A percentile compares a stretch with the other conserved stretches of the same genome.
phyloP scores from a whole-genome alignment of 768 basidiomycete species.

The Leucocoprinus leucothites region DNA sequence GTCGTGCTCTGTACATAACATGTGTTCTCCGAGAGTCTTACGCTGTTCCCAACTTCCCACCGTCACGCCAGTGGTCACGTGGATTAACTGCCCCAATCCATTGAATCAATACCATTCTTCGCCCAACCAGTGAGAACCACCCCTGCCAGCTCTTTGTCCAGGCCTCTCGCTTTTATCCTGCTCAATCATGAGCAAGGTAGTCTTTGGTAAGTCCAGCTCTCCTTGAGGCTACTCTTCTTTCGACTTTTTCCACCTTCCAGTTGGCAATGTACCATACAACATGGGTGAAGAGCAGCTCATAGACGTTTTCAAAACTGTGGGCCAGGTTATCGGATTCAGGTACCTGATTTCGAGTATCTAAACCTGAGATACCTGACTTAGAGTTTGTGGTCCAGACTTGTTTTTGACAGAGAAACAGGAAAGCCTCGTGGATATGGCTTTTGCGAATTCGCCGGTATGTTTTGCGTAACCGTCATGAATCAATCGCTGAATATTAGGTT shows the following conservation, averaged over 20 bases:
- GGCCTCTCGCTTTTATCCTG: not conserved
- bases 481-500: no score
- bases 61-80: no score
- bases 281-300: slow-evolving; percentile 89
- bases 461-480: no score
- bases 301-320: slow-evolving; percentile 85
- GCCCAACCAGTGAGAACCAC: no score
- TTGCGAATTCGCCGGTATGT: slow-evolving; percentile 88
- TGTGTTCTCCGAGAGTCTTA: no score
- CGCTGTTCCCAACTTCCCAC: no score
- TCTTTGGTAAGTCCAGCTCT: slow-evolving; percentile 52
- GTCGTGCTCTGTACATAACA: no score
- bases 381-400: slow-evolving; percentile 49
- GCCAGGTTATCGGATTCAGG: slow-evolving; percentile 89
- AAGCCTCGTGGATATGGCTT: slow-evolving; percentile 94
- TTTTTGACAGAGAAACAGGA: slow-evolving; percentile 90
- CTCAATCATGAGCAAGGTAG: slow-evolving; percentile 50
- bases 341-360: slow-evolving; percentile 25
- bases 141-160: not conserved
- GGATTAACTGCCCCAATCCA: no score
- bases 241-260: slow-evolving; percentile 28
- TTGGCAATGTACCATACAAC: slow-evolving; percentile 89
- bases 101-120: no score
- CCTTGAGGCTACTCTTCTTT: not conserved
- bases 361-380: slow-evolving; percentile 8